Base-by-base conservation (phyloP, 257 asterid species). In the Solanum etuberosum region DNA sequence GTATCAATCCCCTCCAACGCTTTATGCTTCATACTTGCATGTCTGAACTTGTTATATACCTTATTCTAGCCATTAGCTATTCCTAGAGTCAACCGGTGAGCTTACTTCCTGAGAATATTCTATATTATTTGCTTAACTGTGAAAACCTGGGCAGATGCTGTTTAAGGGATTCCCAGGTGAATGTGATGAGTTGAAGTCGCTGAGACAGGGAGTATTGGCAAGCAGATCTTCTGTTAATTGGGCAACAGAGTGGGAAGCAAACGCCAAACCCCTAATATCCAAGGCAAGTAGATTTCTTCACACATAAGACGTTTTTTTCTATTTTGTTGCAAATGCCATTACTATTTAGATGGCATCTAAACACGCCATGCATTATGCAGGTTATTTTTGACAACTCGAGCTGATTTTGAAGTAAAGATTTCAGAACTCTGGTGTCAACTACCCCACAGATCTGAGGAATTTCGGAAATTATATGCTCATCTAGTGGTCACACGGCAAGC, bases 211-310 rank as follows among this genome's bases (percentile, higher is more conserved):
- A 74, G 93, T 95, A 91, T 89, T 92, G 92, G 97, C 88, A 86
- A 92, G 92, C 91, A 88, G 91, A 84, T 93, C 95, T 73, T 91
- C 95, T n/a, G 89, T 93, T 87, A 89, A 93, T 86, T 97, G 99
- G 99, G 93, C 93, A 29, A 90, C 95, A 9, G 94, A 91, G 74
- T 95, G 99, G 99, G 98, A 96, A 92, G 92, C 93, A 88, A 90
- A 93, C 74, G 98, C 98, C 48, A 92, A 89, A 88, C 98, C 98
- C 54, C 91, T 96, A 83, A 93, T 97, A 90, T 42, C 92, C 10
- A 90, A 93, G 99, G 98, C 90, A 88, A 89, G 93, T 87, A 7
- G 38, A 25, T 61, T 35, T 59, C 34, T 86, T 76, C 18, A 21
- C 11, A 57, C 38, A 32, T 32, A 23, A 16, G 67, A 5, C 21